Base-by-base conservation (phyloP, 2,329 filamentous ascomycete species). In the Talaromyces marneffei region DNA sequence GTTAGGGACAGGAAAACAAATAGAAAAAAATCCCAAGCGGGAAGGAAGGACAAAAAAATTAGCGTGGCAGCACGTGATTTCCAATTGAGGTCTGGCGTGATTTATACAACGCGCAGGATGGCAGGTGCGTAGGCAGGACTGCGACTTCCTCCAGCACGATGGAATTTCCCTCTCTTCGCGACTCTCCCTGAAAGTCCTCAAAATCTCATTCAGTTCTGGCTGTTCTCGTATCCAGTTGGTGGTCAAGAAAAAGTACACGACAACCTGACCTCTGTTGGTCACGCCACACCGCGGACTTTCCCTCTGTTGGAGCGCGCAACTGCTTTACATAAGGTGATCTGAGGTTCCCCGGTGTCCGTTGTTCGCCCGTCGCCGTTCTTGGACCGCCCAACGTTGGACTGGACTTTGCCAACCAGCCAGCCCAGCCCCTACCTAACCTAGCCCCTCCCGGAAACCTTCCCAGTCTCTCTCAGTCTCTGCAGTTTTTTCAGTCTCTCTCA, bases 41-140 rank as follows among this genome's bases (percentile, higher is more conserved):
- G 64, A 68, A 33, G 60, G 63, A 62, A 46, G 27, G 27, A 25
- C 35, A 20, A 23, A 66, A 66, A 67, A 65, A 59, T 60, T 60
- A 62, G 60, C 14, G 52, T 53, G 52, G 33, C 18, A 40, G 53
- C 65, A 65, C 63, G 64, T 65, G 64, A 64, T 7, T 61, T 23
- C 65, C 64, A 1, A 16, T 64, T 35, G 1, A 0, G 55, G 66
- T 4, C 25, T 66, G 65, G 67, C 62, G 66, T 55, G 59, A 58
- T 29, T 25, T 35, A 31, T 29, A 50, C 14, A 55, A 62, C 60
- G 37, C 46, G 18, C 56, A 10, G 60, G 56, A 54, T 62, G 50
- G 60, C 25, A 59, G 23, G 39, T 60, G 52, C 60, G 56, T 25
- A 62, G 42, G 29, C 25, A 31, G n/a, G 35, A 31, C 46, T 44